Evolutionary conservation across 371 early-diverging fungal genomes (phyloP), one percentile per base, ranked within the genome.

Genomic region (Actinomortierella wolfii): DNA sequence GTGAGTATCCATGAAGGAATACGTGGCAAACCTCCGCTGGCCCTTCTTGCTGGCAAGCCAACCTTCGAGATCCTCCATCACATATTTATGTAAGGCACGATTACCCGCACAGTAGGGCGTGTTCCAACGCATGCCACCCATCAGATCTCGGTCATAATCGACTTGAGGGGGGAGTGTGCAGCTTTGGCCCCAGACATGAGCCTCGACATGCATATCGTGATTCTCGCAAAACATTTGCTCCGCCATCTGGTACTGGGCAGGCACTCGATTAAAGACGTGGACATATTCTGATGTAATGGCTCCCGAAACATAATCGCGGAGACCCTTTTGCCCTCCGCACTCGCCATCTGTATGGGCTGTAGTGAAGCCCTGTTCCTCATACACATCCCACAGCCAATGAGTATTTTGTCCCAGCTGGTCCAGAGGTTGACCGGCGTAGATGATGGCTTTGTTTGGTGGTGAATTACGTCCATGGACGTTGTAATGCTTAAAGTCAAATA

Each of bases 321-420:
- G 40, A 18, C 71, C 69, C 21, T 46, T 47, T 18, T 56, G 50
- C 3, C 71, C 71, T 39, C 71, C 71, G 44, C 77, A 76, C 26
- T 67, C 64, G 23, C 77, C 77, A 44, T 76, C 77, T 2, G 77
- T 60, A 47, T 76, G 77, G 34, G 63, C 67, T 2, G 71, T 76
- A 4, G n/a, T 51, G 54, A 76, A 76, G 2, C 68, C 77, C 45
- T 76, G 77, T 17, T 67, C 64, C 48, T 76, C 68, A 54, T 57
- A 76, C n/a, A 55, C 54, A 43, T 76, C 71, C 77, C 77, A 76
- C 13, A 76, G 13, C 77, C 77, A 76, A 44, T 70, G 71, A 25
- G 64, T 64, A 2, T 61, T 68, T 15, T 56, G 24, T 5, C 44
- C 58, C 21, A 59, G 56, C 25, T 64, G 51, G 49, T 67, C 64